These are phyloP conservation scores for Trichoderma afroharzianum DNA, from an alignment of 2,329 filamentous ascomycete species.

Conservation along the genomic window DNA sequence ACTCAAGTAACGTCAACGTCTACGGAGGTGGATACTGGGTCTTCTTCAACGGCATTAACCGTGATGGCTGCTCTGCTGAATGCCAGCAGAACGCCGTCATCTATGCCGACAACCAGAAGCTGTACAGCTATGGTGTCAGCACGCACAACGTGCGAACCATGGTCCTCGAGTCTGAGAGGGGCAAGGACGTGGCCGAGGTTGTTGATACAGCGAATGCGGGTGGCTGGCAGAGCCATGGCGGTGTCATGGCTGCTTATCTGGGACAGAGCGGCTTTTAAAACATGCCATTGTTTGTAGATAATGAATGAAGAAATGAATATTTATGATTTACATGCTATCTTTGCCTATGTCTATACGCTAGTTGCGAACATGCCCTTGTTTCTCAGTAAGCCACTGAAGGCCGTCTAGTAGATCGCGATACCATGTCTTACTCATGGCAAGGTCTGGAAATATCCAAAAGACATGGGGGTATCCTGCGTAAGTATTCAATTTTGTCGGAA, in stretches of 20 bases:
- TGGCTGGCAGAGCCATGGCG: slow-evolving; percentile 27
- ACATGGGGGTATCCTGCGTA: neutral
- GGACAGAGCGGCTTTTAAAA: slow-evolving; percentile 13
- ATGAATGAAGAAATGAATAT: neutral
- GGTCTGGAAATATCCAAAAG: neutral
- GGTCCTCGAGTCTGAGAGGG: slow-evolving; percentile 26
- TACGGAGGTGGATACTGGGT: slow-evolving; percentile 28
- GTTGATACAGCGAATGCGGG: slow-evolving; percentile 26
- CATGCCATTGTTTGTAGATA: neutral
- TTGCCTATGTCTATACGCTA: neutral
- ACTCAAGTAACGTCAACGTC: slow-evolving; percentile 20
- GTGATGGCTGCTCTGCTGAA: slow-evolving; percentile 17
- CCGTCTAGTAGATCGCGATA: neutral
- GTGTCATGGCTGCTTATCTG: slow-evolving; percentile 31
- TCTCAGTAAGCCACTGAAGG: neutral
- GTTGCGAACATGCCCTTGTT: neutral
- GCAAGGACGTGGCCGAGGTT: slow-evolving; percentile 18
- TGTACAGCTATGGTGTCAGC: slow-evolving; percentile 29
- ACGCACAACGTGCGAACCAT: slow-evolving; percentile 29
- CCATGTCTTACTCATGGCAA: neutral
- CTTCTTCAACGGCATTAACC: slow-evolving; percentile 25
- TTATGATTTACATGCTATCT: neutral
- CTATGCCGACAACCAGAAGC: slow-evolving; percentile 20
- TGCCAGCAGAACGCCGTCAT: slow-evolving; percentile 22
- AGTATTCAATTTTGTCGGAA: neutral